Percentiles rank a stretch among this genome's conserved stretches.
These are phyloP conservation scores for Kurtzmaniella fragi DNA, from an alignment of 805 yeast species.

Conservation along the genomic window DNA sequence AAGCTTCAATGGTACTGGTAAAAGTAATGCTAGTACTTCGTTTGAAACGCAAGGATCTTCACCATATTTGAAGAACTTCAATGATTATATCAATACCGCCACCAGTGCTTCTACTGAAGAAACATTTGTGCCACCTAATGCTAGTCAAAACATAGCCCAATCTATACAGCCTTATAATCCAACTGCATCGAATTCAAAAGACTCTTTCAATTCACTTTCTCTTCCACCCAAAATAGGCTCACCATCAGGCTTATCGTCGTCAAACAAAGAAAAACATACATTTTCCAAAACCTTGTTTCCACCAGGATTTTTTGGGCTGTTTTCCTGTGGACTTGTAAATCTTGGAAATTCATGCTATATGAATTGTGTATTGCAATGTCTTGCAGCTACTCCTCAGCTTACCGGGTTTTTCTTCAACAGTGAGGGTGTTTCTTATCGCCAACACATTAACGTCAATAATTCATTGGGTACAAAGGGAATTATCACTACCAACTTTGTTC, in stretches of 20 bases:
- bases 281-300: slow-evolving; percentile 4
- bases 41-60: neutral
- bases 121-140: neutral
- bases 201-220: neutral
- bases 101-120: neutral
- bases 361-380: slow-evolving; percentile 86
- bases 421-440: slow-evolving; percentile 45
- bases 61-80: slow-evolving; percentile 3
- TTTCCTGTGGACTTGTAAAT: slow-evolving; percentile 70
- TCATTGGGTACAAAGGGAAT: slow-evolving; percentile 78
- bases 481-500: slow-evolving; percentile 64
- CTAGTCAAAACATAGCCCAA: slow-evolving; percentile 1
- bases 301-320: slow-evolving; percentile 22
- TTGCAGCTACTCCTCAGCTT: slow-evolving; percentile 67
- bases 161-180: neutral
- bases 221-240: neutral
- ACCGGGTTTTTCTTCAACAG: slow-evolving; percentile 50
- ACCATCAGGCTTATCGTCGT: neutral
- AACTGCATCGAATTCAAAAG: neutral
- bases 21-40: neutral
- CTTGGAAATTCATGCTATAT: slow-evolving; percentile 91
- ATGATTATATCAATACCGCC: slow-evolving; percentile 4
- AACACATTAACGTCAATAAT: slow-evolving; percentile 68
- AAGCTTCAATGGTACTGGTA: slow-evolving; percentile 1
- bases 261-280: slow-evolving; percentile 1